A percentile compares a stretch with the other conserved stretches of the same genome.
These are phyloP conservation scores for Phytophthora pini DNA, from an alignment of 352 stramenopile species.

Conservation along the genomic window DNA sequence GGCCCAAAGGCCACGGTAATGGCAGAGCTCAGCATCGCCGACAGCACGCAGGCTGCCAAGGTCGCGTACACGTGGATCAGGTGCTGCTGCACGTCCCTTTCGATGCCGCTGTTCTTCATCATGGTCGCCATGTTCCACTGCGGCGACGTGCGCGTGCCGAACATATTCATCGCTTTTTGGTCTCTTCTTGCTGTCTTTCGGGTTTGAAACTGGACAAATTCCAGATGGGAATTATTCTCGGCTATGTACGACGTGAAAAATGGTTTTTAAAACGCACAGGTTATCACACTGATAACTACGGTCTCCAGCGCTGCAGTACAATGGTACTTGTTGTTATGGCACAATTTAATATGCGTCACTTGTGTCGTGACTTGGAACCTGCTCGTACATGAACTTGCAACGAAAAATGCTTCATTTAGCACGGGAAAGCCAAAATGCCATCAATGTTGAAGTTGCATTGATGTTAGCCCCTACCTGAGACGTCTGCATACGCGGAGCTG, in stretches of 20 bases:
- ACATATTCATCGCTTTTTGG: conserved; percentile 29
- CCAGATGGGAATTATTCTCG: background rate
- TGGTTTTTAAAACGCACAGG: no score
- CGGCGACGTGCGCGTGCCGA: conserved; percentile 30
- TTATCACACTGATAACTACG: no score
- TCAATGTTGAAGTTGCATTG: conserved; percentile 26
- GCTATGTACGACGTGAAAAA: no score
- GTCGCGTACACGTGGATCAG: conserved; percentile 77
- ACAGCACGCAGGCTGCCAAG: conserved; percentile 65
- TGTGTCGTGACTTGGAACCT: conserved; percentile 38
- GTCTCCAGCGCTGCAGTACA: no score
- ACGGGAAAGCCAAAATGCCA: conserved; percentile 8
- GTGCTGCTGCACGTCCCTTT: conserved; percentile 68
- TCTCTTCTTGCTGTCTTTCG: conserved; percentile 13
- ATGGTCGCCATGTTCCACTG: conserved; percentile 64
- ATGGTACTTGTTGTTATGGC: no score
- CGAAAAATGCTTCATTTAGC: conserved; percentile 2
- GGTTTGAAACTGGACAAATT: conserved; percentile 13
- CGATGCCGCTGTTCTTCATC: conserved; percentile 80
- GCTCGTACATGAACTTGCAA: background rate
- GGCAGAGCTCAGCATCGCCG: conserved; percentile 50
- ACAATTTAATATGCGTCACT: conserved; percentile 14
- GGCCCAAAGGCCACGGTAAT: conserved; percentile 48
- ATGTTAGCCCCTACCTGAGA: conserved; percentile 32
- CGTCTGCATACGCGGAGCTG: conserved; percentile 32